Conservation (phyloP, 106 monocot genomes). For the Chionographis japonica region DNA sequence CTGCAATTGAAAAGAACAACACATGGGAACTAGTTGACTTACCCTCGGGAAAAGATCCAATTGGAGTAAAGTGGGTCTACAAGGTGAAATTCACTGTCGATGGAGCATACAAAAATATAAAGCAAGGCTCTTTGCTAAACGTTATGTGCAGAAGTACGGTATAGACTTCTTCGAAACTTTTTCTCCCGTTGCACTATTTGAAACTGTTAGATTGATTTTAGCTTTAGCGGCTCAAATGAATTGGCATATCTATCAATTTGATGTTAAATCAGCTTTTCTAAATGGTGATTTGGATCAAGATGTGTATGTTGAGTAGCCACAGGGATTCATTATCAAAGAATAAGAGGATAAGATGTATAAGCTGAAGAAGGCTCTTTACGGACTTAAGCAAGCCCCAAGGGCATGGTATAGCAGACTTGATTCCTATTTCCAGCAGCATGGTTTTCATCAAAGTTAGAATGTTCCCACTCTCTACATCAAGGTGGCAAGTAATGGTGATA, state of each 20-base stretch:
- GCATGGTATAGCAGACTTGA: slow-evolving; percentile 14
- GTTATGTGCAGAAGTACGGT: background rate
- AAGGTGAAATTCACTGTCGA: background rate
- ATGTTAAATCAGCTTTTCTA: slow-evolving; percentile 2
- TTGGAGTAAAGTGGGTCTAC: slow-evolving; percentile 5
- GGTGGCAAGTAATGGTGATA: background rate
- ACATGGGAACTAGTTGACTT: slow-evolving; percentile 6
- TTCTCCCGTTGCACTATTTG: slow-evolving; percentile 1
- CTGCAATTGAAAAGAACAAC: background rate
- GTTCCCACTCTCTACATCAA: slow-evolving; percentile 14
- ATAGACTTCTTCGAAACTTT: slow-evolving; percentile 1
- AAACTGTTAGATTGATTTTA: slow-evolving; percentile 9
- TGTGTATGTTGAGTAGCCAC: slow-evolving; percentile 12
- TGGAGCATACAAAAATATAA: slow-evolving; percentile 5
- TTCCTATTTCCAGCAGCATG: slow-evolving; percentile 6
- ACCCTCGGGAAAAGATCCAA: slow-evolving; percentile 1
- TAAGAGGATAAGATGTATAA: slow-evolving; percentile 18
- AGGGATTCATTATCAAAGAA: slow-evolving; percentile 3
- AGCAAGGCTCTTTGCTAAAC: slow-evolving; percentile 2
- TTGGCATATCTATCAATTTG: background rate
- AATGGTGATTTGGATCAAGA: slow-evolving; percentile 12
- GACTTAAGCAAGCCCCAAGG: slow-evolving; percentile 10
- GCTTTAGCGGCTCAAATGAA: background rate
- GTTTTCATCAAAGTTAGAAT: slow-evolving; percentile 8
- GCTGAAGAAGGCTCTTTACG: slow-evolving; percentile 12